Percentiles rank a stretch among this genome's conserved stretches.
Conservation (phyloP, 208 protist genomes). For the Trypanosoma cruzi region DNA sequence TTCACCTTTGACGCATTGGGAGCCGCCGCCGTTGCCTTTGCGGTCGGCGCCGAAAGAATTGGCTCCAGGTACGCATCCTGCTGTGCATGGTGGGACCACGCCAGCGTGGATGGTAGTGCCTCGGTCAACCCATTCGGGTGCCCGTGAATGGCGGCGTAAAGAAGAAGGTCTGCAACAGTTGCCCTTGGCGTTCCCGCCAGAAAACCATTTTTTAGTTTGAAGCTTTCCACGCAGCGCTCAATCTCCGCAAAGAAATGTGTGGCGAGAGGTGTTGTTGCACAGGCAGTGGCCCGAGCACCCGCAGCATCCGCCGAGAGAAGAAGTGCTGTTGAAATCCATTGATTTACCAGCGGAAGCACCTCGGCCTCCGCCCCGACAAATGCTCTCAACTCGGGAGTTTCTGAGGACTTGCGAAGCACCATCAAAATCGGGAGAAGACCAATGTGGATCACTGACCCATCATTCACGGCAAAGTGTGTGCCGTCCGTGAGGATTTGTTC, state of each 20-base stretch:
- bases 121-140: constrained; percentile 33
- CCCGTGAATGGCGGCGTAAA: constrained; percentile 64
- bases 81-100: constrained; percentile 46
- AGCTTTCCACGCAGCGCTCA: constrained; percentile 43
- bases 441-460: constrained; percentile 6
- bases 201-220: constrained; percentile 33
- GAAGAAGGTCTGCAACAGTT: constrained; percentile 71
- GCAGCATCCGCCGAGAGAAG: constrained; percentile 34
- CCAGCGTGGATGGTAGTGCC: constrained; percentile 34
- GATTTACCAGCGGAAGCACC: constrained; percentile 42
- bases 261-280: constrained; percentile 31
- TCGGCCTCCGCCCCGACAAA: constrained; percentile 35
- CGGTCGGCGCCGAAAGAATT: constrained; percentile 26
- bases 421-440: constrained; percentile 27
- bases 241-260: constrained; percentile 48
- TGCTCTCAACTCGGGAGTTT: constrained; percentile 5
- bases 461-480: constrained; percentile 24
- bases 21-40: constrained; percentile 2
- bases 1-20: constrained; percentile 5
- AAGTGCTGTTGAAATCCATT: constrained; percentile 51
- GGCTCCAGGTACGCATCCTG: constrained; percentile 43
- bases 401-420: constrained; percentile 11
- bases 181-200: constrained; percentile 51
- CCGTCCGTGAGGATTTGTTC: constrained; percentile 15
- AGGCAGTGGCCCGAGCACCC: constrained; percentile 1